Base-by-base conservation (phyloP, 2,329 filamentous ascomycete genomes). In the Acephala macrosclerotiorum region DNA sequence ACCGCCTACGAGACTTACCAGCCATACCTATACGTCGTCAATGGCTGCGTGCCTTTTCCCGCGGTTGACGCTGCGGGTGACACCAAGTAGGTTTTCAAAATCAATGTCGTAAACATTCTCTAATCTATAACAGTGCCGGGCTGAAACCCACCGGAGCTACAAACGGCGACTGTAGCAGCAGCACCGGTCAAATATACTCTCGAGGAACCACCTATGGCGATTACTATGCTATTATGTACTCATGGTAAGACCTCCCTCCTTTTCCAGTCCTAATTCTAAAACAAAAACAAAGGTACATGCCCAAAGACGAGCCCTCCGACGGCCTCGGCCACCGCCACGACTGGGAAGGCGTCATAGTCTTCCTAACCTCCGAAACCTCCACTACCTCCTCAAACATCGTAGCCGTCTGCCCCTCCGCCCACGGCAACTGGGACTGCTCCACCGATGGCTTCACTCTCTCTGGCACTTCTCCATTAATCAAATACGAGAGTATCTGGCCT, bases 1-100 rank as follows among this genome's bases (percentile, higher is more conserved):
- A 73, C 78, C 2, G 73, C 86, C 26, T 85, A 86, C 69, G 73
- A 84, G 49, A 83, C 83, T 61, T 89, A 86, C 76, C 82, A 89
- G 76, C 87, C 86, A 0, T 81, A 79, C 61, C 79, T 88, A 6
- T 71, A 86, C 12, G 83, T 89, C 5, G 80, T 81, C 20, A 85
- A 85, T 70, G 87, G 87, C 55, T 90, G 87, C 67, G 87, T 89
- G 9, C 86, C 87, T 0, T 90, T 87, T 72, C 87, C 87, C 0
- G 87, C 84, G 1, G 87, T 90, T 1, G 84, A 90, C 67, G 80
- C 80, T 0, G 75, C 78, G 0, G 88, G 87, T 2, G 81, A 89
- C 70, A 88, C 84, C 18, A 80, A 82, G 87, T 88, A 75, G 66
- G 79, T 70, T 20, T 5, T n/a, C 26, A 25, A 20, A 16, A 25